Percentiles rank a stretch among this genome's conserved stretches.
These are phyloP conservation scores for Immersiporthe knoxdaviesiana DNA, from an alignment of 2,329 filamentous ascomycete genomes.

Conservation along the genomic window DNA sequence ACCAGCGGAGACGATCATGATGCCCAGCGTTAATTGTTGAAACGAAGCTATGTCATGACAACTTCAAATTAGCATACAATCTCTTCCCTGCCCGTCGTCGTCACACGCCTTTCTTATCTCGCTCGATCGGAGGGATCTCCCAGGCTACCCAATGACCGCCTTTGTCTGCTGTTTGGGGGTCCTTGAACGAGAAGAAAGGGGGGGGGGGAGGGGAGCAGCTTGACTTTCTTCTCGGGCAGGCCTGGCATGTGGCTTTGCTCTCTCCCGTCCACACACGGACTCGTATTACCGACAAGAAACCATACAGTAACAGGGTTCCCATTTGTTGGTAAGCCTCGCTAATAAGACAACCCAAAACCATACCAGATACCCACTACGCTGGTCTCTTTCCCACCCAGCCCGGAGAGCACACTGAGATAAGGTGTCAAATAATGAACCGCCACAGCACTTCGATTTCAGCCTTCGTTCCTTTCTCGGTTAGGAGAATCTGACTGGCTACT, in stretches of 20 bases:
- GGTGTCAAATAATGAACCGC: too few relatives aligned
- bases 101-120: background rate
- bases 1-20: background rate
- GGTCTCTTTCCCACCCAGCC: background rate
- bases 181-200: background rate
- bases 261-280: background rate
- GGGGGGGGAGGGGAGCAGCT: background rate
- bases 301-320: background rate
- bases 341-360: background rate
- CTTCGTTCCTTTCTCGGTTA: background rate
- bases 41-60: background rate
- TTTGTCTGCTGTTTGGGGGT: background rate
- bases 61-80: conserved; percentile 1
- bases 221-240: background rate
- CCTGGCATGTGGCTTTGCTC: background rate
- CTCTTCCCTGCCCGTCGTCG: background rate
- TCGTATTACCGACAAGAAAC: background rate
- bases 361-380: background rate
- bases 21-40: background rate
- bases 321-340: background rate
- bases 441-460: background rate
- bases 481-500: background rate
- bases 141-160: background rate
- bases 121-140: background rate
- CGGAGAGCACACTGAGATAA: background rate